phyloP scores from a whole-genome alignment of 495 filamentous ascomycete genomes.

The Talaromyces proteolyticus region DNA sequence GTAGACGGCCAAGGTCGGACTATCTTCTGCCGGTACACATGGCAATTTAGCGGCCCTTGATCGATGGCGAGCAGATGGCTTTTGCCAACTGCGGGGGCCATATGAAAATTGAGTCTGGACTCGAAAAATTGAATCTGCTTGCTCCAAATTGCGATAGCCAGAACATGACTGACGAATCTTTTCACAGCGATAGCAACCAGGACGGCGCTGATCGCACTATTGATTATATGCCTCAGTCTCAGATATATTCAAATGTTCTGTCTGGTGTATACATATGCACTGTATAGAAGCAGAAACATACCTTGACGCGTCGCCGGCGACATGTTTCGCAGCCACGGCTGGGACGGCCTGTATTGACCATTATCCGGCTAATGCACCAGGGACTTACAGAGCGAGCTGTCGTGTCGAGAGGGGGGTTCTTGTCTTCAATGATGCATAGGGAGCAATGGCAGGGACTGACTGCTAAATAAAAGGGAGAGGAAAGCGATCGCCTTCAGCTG shows the following conservation, averaged over 20 bases:
- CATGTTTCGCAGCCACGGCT: not conserved
- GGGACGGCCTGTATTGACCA: not conserved
- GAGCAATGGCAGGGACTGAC: too few species aligned
- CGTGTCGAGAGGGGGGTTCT: too few species aligned
- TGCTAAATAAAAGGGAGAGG: too few species aligned
- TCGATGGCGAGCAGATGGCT: not conserved
- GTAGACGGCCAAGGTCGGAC: not conserved
- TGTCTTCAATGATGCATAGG: too few species aligned
- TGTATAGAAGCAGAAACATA: not conserved
- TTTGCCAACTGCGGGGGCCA: not conserved
- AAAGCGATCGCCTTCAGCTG: too few species aligned
- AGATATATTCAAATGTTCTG: too few species aligned
- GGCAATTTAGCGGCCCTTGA: not conserved
- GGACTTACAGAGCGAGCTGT: too few species aligned
- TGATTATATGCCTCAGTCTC: not conserved
- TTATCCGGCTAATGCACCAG: too few species aligned
- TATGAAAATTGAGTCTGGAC: not conserved
- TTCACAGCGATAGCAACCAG: not conserved
- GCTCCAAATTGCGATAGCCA: not conserved
- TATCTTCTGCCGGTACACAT: not conserved
- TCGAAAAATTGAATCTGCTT: not conserved
- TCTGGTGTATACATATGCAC: not conserved
- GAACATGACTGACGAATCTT: not conserved
- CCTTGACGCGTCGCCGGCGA: not conserved
- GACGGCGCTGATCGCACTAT: not conserved